Conservation (phyloP, 2,329 filamentous ascomycete species). For the Aspergillus flavus region DNA sequence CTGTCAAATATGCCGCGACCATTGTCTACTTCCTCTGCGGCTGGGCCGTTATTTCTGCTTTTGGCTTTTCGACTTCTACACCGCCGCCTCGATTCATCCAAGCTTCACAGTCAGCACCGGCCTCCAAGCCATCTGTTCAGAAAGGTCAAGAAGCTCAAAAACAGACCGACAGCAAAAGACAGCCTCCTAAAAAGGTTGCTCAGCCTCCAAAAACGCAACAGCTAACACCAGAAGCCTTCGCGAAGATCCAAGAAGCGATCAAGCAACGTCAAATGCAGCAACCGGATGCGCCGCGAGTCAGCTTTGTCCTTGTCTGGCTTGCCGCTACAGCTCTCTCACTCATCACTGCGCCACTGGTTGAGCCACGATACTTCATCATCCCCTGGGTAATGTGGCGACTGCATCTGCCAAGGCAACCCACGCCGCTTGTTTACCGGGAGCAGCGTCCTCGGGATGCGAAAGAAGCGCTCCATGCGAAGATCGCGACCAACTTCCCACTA, state of each 20-base stretch:
- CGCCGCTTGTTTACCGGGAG: slow-evolving; percentile 31
- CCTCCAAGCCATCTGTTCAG: slow-evolving; percentile 16
- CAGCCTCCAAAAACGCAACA: slow-evolving; percentile 19
- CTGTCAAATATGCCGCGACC: slow-evolving; percentile 68
- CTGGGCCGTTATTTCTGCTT: slow-evolving; percentile 67
- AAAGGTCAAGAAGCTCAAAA: slow-evolving; percentile 18
- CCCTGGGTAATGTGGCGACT: slow-evolving; percentile 94
- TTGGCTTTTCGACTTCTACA: slow-evolving; percentile 50
- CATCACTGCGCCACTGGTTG: slow-evolving; percentile 86
- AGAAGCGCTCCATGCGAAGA: slow-evolving; percentile 29
- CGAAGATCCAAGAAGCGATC: slow-evolving; percentile 33
- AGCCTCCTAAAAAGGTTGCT: slow-evolving; percentile 22
- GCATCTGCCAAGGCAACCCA: slow-evolving; percentile 62
- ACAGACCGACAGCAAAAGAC: slow-evolving; percentile 27
- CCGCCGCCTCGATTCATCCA: slow-evolving; percentile 25
- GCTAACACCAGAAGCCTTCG: slow-evolving; percentile 31
- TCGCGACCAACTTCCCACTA: slow-evolving; percentile 32
- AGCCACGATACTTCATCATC: slow-evolving; percentile 93
- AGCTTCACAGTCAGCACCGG: slow-evolving; percentile 16
- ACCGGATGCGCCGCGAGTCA: slow-evolving; percentile 40
- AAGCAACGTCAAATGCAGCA: slow-evolving; percentile 33
- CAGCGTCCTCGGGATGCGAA: slow-evolving; percentile 25
- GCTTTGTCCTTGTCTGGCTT: slow-evolving; percentile 65
- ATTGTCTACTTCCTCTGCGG: slow-evolving; percentile 71
- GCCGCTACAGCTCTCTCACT: slow-evolving; percentile 75